phyloP scores from a whole-genome alignment of 345 rosid genomes.

The Bruguiera sexangula region DNA sequence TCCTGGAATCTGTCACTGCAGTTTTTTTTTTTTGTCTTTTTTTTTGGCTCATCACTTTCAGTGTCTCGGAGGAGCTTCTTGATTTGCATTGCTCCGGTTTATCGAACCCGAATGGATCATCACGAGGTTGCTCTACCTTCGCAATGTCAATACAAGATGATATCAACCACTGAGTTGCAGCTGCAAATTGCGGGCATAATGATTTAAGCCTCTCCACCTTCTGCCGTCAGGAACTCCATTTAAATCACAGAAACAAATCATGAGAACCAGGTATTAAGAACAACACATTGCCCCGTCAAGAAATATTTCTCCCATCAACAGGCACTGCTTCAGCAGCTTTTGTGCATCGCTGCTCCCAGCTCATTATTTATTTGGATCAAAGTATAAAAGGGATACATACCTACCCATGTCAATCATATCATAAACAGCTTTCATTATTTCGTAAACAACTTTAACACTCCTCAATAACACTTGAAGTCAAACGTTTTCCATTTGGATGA shows the following conservation, averaged over 20 bases:
- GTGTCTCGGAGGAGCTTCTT: constrained; percentile 33
- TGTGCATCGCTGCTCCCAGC: not conserved
- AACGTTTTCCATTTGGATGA: too few relatives aligned
- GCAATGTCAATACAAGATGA: constrained; percentile 70
- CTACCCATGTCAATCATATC: too few relatives aligned
- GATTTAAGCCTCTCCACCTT: constrained; percentile 87
- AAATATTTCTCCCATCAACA: not conserved
- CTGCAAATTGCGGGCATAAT: constrained; percentile 78
- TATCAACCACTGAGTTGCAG: constrained; percentile 92
- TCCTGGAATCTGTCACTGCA: constrained; percentile 65
- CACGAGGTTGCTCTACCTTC: constrained; percentile 36
- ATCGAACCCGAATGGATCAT: constrained; percentile 20
- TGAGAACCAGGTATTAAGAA: not conserved
- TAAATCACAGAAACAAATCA: not conserved
- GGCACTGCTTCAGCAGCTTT: not conserved
- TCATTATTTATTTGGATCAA: too few relatives aligned
- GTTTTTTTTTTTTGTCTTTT: constrained; percentile 18
- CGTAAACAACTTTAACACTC: too few relatives aligned
- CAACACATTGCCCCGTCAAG: not conserved
- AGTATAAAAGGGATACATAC: too few relatives aligned
- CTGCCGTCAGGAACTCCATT: constrained; percentile 37
- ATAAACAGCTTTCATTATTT: too few relatives aligned
- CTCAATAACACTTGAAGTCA: too few relatives aligned
- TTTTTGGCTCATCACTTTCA: constrained; percentile 44
- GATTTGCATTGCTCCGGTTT: constrained; percentile 39